These are phyloP conservation scores for Aspergillus sclerotiicarbonarius DNA, from an alignment of 495 filamentous ascomycete genomes.

Conservation along the genomic window DNA sequence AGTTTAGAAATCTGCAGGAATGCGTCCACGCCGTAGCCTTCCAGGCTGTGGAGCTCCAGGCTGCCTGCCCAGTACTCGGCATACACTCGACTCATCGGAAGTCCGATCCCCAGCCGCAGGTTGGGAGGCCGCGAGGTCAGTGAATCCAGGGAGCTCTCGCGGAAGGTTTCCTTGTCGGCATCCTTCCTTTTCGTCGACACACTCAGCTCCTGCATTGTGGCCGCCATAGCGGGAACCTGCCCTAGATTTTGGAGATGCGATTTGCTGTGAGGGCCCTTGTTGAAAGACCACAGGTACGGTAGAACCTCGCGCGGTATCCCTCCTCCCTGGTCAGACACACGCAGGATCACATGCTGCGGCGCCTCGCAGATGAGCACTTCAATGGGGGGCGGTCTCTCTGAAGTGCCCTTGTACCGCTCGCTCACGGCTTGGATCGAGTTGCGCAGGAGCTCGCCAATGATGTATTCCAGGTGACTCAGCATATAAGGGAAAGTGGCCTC, in stretches of 20 bases:
- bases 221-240: conserved; percentile 87
- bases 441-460: conserved; percentile 89
- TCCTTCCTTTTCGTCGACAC: conserved; percentile 32
- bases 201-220: conserved; percentile 85
- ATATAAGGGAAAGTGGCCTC: conserved; percentile 95
- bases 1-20: conserved; percentile 97
- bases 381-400: conserved; percentile 68
- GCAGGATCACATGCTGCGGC: conserved; percentile 91
- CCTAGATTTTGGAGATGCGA: conserved; percentile 75
- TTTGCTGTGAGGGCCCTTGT: conserved; percentile 77
- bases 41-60: conserved; percentile 86
- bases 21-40: conserved; percentile 96
- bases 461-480: conserved; percentile 92
- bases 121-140: conserved; percentile 82
- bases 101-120: conserved; percentile 85
- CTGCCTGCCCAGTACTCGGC: conserved; percentile 98
- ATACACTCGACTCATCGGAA: conserved; percentile 92
- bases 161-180: conserved; percentile 33
- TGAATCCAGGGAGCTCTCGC: conserved; percentile 67
- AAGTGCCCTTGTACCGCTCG: conserved; percentile 56
- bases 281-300: conserved; percentile 95
- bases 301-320: conserved; percentile 81
- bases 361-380: conserved; percentile 94
- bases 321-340: conserved; percentile 92
- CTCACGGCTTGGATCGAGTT: conserved; percentile 93